phyloP scores from a whole-genome alignment of 2,329 filamentous ascomycete species.

The Fusarium marasasianum region DNA sequence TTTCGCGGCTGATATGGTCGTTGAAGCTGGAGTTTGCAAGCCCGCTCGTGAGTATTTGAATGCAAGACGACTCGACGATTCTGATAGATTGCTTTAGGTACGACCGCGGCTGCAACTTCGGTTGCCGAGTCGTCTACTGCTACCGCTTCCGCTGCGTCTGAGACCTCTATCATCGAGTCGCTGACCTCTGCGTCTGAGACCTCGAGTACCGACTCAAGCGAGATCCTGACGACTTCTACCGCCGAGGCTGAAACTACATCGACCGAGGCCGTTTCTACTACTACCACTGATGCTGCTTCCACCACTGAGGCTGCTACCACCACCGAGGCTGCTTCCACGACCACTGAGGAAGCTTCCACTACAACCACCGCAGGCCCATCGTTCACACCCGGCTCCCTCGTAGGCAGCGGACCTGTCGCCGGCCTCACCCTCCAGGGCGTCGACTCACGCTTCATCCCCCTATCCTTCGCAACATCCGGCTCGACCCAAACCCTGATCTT shows the following conservation, averaged over 20 bases:
- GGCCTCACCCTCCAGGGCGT: not conserved
- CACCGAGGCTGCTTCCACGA: not conserved
- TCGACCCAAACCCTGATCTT: constrained; percentile 1
- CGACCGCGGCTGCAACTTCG: not conserved
- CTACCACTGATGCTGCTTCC: not conserved
- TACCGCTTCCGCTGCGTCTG: not conserved
- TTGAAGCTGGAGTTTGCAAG: constrained; percentile 11
- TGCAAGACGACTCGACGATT: accelerated
- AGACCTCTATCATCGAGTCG: not conserved
- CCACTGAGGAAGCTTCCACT: not conserved
- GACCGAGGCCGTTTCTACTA: not conserved
- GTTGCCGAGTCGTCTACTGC: not conserved
- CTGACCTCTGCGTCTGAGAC: not conserved
- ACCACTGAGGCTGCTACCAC: not conserved
- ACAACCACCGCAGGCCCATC: not conserved
- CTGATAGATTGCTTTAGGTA: not conserved
- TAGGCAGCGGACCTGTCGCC: not conserved
- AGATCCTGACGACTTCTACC: not conserved
- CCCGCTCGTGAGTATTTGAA: not conserved
- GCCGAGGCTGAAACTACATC: not conserved
- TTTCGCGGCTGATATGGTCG: not conserved
- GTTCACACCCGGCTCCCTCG: not conserved
- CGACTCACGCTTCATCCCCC: not conserved
- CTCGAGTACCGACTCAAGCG: not conserved
- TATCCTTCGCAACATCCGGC: not conserved